Evolutionary conservation across 2,329 filamentous ascomycete species (phyloP).

Genomic region (Ophiostoma fasciatum): DNA sequence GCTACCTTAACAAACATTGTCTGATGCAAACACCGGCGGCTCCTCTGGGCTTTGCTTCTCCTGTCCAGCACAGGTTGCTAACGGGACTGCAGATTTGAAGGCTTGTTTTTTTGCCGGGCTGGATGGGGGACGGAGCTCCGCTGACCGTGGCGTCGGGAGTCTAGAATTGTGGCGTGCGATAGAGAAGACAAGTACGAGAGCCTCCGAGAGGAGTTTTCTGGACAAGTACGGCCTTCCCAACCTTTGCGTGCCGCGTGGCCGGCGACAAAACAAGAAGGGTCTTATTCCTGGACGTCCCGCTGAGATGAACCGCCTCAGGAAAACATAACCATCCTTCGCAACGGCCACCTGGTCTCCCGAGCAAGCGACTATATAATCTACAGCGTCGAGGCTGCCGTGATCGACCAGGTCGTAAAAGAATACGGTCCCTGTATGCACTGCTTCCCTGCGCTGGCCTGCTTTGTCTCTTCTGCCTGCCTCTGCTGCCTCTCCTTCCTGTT

Average conservation of each 20-base stretch:
- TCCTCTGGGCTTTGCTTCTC: not conserved
- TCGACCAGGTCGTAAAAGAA: slow-evolving; percentile 71
- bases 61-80: too few relatives aligned
- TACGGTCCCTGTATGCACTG: slow-evolving; percentile 76
- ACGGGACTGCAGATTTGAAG: too few relatives aligned
- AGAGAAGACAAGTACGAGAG: slow-evolving; percentile 74
- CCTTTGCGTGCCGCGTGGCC: slow-evolving; percentile 15
- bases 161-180: slow-evolving; percentile 90
- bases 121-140: too few relatives aligned
- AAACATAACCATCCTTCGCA: slow-evolving; percentile 75
- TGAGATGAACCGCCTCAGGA: slow-evolving; percentile 46
- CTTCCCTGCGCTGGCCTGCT: slow-evolving; percentile 8
- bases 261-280: slow-evolving; percentile 12
- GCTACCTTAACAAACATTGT: slow-evolving; percentile 86
- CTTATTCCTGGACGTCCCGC: too few relatives aligned
- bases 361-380: slow-evolving; percentile 98
- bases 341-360: slow-evolving; percentile 91
- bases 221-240: slow-evolving; percentile 50
- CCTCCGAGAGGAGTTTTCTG: slow-evolving; percentile 66
- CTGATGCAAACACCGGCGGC: slow-evolving; percentile 43
- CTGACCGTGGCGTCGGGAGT: too few relatives aligned
- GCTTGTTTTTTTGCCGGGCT: too few relatives aligned
- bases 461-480: not conserved
- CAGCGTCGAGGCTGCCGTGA: slow-evolving; percentile 87
- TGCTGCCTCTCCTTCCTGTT: not conserved